Base-by-base conservation (phyloP, 2,329 filamentous ascomycete genomes). In the Sporothrix mexicana region DNA sequence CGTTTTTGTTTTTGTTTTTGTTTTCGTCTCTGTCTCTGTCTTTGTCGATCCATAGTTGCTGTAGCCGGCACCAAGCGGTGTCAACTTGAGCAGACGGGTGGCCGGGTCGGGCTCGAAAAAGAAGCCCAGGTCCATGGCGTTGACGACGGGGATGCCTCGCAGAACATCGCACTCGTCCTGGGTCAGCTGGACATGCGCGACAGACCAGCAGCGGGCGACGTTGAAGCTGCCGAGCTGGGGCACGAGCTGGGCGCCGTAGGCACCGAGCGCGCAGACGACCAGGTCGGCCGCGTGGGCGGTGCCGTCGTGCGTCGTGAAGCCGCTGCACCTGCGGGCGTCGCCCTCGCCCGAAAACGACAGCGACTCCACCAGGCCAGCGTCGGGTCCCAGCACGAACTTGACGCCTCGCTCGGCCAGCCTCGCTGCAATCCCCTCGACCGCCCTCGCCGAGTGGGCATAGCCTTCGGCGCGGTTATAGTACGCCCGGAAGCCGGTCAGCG, bases 101-200 rank as follows among this genome's bases (percentile, higher is more conserved):
- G 84, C 82, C 0, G 83, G 85, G 75, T 91, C 89, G 0, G 89
- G 88, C 78, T 91, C 89, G 73, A 91, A 91, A 80, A 90, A 88
- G 81, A 91, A 91, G 0, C 88, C 88, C 0, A 91, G 80, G 74
- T 91, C 89, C 1, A 88, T 84, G 0, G 86, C 85, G 72, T 90
- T 89, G 0, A 85, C 88, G 0, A 90, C 87, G 0, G 89, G 88
- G 15, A 91, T 87, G 1, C 86, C 86, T 1, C 85, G 83, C 0
- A 91, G 83, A 6, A 80, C 80, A 3, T 84, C 82, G 0, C 85
- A 84, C 78, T 91, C 89, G 0, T 84, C 83, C 6, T 86, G 82
- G 0, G 83, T 88, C 0, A 91, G 82, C 61, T 86, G 84, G 2
- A 91, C 81, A 76, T 91, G 89, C 0, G 86, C 88, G 0, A 91